Conservation (phyloP, 2,329 filamentous ascomycete genomes). For the Diatrype stigma region DNA sequence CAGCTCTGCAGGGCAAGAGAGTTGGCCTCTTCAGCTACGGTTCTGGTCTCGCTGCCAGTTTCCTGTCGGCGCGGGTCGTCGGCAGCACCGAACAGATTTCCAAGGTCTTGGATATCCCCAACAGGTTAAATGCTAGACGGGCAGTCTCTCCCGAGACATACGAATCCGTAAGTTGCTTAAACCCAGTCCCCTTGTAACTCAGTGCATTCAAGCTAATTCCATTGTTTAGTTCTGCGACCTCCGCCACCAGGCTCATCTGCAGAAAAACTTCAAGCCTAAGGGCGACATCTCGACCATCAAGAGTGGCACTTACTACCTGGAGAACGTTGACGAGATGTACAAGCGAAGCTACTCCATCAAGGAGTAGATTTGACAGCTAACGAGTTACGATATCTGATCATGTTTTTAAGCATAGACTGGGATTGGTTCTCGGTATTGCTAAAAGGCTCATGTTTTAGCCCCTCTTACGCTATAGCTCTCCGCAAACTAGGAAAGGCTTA, state of each 20-base stretch:
- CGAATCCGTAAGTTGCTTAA: slow-evolving; percentile 58
- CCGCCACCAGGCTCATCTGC: slow-evolving; percentile 76
- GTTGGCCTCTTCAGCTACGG: slow-evolving; percentile 77
- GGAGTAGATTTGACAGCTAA: slow-evolving; percentile 44
- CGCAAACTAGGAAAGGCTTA: no score
- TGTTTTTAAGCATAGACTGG: slow-evolving; percentile 20
- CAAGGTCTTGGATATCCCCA: slow-evolving; percentile 65
- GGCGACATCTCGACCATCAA: slow-evolving; percentile 64
- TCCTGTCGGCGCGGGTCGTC: slow-evolving; percentile 68
- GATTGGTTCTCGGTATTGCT: slow-evolving; percentile 3
- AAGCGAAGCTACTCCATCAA: slow-evolving; percentile 74
- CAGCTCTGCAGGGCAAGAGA: slow-evolving; percentile 65
- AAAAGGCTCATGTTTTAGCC: no score
- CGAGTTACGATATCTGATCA: slow-evolving; percentile 14
- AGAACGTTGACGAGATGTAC: slow-evolving; percentile 81
- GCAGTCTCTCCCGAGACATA: slow-evolving; percentile 68
- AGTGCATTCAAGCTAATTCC: slow-evolving; percentile 16
- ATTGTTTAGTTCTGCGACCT: slow-evolving; percentile 67
- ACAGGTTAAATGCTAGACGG: slow-evolving; percentile 61
- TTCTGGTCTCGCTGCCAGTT: slow-evolving; percentile 68
- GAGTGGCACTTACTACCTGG: slow-evolving; percentile 72
- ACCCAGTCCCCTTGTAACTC: not conserved
- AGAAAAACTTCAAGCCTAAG: slow-evolving; percentile 71
- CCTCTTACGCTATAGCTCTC: no score
- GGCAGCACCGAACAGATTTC: slow-evolving; percentile 66